Percentiles rank a stretch among this genome's conserved stretches.
phyloP scores from a whole-genome alignment of 495 filamentous ascomycete genomes.

The Geopyxis carbonaria region DNA sequence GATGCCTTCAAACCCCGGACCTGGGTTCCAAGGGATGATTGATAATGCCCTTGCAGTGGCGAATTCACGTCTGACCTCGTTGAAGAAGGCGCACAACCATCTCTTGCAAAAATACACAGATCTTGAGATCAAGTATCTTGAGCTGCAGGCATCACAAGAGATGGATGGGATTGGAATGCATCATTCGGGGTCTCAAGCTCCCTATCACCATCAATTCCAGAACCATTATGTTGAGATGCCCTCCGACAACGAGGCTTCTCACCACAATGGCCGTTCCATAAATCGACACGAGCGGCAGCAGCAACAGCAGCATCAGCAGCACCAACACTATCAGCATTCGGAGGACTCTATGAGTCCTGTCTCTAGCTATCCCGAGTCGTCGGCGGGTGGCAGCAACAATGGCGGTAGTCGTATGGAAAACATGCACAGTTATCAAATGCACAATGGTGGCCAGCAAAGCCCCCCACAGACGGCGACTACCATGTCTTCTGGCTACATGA shows the following conservation, averaged over 20 bases:
- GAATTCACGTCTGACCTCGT: conserved; percentile 29
- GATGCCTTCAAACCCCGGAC: conserved; percentile 16
- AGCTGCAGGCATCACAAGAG: conserved; percentile 26
- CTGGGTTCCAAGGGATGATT: conserved; percentile 31
- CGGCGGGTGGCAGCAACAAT: conserved; percentile 15
- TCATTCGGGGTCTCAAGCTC: conserved; percentile 7
- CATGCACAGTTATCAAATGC: conserved; percentile 15
- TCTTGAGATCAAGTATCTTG: conserved; percentile 26
- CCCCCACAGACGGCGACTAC: conserved; percentile 9
- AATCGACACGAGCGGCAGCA: conserved; percentile 2
- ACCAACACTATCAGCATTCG: conserved; percentile 14
- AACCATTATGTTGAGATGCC: conserved; percentile 8
- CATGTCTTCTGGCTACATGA: conserved; percentile 10
- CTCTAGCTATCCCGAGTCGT: conserved; percentile 21
- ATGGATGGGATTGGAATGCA: conserved; percentile 11
- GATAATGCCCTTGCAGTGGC: conserved; percentile 32
- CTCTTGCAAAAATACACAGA: conserved; percentile 27
- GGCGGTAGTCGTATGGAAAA: too few relatives aligned
- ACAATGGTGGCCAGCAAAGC: conserved; percentile 9
- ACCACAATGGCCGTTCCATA: conserved; percentile 7
- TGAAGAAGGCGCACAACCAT: conserved; percentile 30
- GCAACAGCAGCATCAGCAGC: too few relatives aligned
- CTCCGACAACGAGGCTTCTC: conserved; percentile 18
- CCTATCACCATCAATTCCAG: conserved; percentile 9
- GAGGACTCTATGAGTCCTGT: conserved; percentile 19